phyloP scores from a whole-genome alignment of 306 rosid genomes.

The Cucumis hystrix region DNA sequence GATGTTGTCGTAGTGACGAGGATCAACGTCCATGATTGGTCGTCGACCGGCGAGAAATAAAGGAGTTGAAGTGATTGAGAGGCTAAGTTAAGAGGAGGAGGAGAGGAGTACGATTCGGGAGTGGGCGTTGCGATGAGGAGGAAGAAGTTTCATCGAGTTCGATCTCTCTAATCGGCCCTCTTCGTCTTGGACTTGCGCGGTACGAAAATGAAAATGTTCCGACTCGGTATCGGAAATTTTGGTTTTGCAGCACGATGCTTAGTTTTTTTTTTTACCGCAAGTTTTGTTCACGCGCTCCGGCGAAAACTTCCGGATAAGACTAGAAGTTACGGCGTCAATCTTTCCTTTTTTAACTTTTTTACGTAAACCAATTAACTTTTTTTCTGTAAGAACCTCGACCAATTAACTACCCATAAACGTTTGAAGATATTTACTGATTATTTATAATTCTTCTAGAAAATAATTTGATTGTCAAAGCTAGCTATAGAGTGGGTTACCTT shows the following conservation, averaged over 20 bases:
- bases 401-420: not conserved
- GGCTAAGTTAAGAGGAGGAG: not conserved
- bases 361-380: not conserved
- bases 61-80: not conserved
- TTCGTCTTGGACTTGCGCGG: not conserved
- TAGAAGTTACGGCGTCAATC: not conserved
- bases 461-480: not conserved
- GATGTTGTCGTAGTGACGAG: constrained; percentile 54
- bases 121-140: constrained; percentile 1
- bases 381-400: too few species aligned
- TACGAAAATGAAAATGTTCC: not conserved
- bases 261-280: not conserved
- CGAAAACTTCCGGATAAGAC: not conserved
- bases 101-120: not conserved
- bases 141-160: not conserved
- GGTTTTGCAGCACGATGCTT: not conserved
- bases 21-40: constrained; percentile 64
- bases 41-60: constrained; percentile 2
- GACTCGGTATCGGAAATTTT: not conserved
- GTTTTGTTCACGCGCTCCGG: not conserved
- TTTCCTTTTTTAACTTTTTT: not conserved
- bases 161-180: not conserved
- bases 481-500: too few species aligned
- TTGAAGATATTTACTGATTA: not conserved
- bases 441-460: not conserved